phyloP scores from a whole-genome alignment of 2,329 filamentous ascomycete genomes.

The Magnaporthiopsis rhizophila region DNA sequence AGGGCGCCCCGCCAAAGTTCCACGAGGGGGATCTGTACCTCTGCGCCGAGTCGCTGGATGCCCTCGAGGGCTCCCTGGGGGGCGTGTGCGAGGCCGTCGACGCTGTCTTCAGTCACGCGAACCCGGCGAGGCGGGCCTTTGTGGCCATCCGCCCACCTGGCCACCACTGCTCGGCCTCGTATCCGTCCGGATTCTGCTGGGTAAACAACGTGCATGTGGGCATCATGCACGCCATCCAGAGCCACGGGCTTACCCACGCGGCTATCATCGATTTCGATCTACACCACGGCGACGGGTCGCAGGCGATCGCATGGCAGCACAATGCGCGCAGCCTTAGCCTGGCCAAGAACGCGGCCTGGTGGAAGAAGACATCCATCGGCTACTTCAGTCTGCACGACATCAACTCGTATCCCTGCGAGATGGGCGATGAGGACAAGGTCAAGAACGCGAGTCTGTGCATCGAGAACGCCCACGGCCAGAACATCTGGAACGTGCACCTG shows the following conservation, averaged over 20 bases:
- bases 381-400: slow-evolving; percentile 98
- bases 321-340: slow-evolving; percentile 61
- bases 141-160: slow-evolving; percentile 89
- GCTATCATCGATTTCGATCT: slow-evolving; percentile 90
- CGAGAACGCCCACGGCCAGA: slow-evolving; percentile 89
- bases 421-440: slow-evolving; percentile 87
- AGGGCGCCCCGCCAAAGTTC: slow-evolving; percentile 46
- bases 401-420: slow-evolving; percentile 95
- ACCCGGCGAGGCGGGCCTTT: slow-evolving; percentile 66
- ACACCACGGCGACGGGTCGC: slow-evolving; percentile 92
- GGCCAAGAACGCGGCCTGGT: slow-evolving; percentile 61
- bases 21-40: slow-evolving; percentile 91
- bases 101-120: slow-evolving; percentile 57
- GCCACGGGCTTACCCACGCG: slow-evolving; percentile 82
- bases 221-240: slow-evolving; percentile 80
- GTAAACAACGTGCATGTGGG: slow-evolving; percentile 97
- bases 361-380: slow-evolving; percentile 81
- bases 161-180: slow-evolving; percentile 85
- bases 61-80: slow-evolving; percentile 84
- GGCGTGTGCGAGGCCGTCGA: slow-evolving; percentile 93
- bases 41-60: slow-evolving; percentile 74
- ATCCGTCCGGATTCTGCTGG: slow-evolving; percentile 96
- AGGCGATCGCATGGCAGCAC: slow-evolving; percentile 85
- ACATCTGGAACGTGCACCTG: slow-evolving; percentile 92
- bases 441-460: slow-evolving; percentile 91